These are phyloP conservation scores for Ramaria rubella DNA, from an alignment of 768 basidiomycete species.

Conservation along the genomic window DNA sequence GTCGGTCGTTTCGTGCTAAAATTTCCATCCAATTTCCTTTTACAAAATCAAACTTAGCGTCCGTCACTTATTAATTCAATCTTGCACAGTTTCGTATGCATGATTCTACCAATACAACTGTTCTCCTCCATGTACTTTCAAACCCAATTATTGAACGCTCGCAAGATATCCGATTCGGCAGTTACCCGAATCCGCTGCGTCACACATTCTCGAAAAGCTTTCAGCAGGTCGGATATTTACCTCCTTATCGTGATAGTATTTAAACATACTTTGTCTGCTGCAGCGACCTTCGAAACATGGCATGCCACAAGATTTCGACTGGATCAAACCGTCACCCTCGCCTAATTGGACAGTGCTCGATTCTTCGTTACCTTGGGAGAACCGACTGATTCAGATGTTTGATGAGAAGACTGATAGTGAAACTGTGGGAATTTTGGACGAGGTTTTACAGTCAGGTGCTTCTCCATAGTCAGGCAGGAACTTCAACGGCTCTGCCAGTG, in stretches of 20 bases:
- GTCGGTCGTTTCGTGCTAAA: neutral
- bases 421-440: neutral
- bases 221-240: conserved; percentile 5
- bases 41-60: neutral
- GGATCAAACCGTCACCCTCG: conserved; percentile 67
- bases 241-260: neutral
- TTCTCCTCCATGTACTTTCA: conserved; percentile 61
- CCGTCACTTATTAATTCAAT: neutral
- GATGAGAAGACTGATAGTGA: neutral
- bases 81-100: conserved; percentile 78
- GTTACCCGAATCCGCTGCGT: conserved; percentile 43
- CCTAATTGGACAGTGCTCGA: conserved; percentile 53
- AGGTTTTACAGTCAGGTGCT: neutral
- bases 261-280: neutral
- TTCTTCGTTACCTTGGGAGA: neutral
- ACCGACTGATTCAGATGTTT: neutral
- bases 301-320: conserved; percentile 79
- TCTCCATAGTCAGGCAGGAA: too few relatives aligned
- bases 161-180: conserved; percentile 50
- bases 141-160: conserved; percentile 81
- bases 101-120: conserved; percentile 52
- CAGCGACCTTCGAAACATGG: conserved; percentile 27
- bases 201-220: conserved; percentile 10
- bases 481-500: too few relatives aligned
- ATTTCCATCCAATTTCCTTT: neutral